Evolutionary conservation across 2,329 filamentous ascomycete species (phyloP).

Genomic region (Septoria linicola): DNA sequence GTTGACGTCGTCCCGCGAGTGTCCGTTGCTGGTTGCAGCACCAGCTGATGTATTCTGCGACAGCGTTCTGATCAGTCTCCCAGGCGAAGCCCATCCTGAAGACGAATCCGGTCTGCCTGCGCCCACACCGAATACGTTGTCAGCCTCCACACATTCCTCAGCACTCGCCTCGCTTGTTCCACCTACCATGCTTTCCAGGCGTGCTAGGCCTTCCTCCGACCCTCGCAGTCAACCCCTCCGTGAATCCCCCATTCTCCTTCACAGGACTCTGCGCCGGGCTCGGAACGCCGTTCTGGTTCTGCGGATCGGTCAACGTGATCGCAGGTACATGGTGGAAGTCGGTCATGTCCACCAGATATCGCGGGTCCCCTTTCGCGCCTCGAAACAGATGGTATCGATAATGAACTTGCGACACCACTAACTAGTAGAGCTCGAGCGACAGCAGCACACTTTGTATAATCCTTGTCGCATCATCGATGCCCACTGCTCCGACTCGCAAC

Average conservation of each 20-base stretch:
- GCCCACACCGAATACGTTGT: conserved; percentile 1
- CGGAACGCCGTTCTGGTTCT: conserved; percentile 37
- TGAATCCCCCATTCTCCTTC: conserved; percentile 15
- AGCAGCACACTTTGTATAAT: conserved; percentile 5
- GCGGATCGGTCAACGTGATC: conserved; percentile 48
- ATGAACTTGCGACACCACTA: neutral
- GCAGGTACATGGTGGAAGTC: conserved; percentile 20
- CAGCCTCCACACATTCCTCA: conserved; percentile 14
- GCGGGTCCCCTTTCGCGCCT: neutral
- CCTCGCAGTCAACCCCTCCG: conserved; percentile 12
- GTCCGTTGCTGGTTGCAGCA: conserved; percentile 10
- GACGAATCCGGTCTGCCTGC: conserved; percentile 25
- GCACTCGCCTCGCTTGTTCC: neutral
- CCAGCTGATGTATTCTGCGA: conserved; percentile 25
- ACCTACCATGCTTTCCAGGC: conserved; percentile 16
- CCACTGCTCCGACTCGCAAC: neutral
- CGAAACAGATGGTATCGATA: neutral
- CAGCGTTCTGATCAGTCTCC: conserved; percentile 29
- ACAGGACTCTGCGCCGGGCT: conserved; percentile 30
- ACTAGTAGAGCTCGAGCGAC: neutral
- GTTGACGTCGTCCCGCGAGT: conserved; percentile 21
- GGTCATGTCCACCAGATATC: conserved; percentile 3
- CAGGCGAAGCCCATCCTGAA: conserved; percentile 25
- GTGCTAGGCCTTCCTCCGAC: conserved; percentile 16
- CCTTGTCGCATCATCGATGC: conserved; percentile 11